Base-by-base conservation (phyloP, 208 protist genomes). In the Leishmania tarentolae region DNA sequence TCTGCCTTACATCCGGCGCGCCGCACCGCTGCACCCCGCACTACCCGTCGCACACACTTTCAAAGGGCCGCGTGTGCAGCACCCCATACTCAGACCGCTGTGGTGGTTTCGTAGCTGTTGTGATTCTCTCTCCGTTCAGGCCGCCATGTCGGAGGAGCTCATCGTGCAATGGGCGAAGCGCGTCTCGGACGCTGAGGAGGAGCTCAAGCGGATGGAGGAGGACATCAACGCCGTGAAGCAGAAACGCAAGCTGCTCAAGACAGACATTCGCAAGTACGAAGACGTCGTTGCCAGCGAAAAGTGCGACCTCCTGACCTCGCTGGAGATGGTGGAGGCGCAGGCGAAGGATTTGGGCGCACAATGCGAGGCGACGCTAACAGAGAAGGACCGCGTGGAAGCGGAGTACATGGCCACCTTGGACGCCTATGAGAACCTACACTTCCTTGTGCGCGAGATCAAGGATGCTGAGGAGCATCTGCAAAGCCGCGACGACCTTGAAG, bases 401-500 rank as follows among this genome's bases (percentile, higher is more conserved):
- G 78, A 86, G 75, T 96, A 96, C 86, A 68, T 93, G n/a, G 75
- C 85, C 52, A 93, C 94, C 1, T 78, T 97, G 21, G 93, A 97
- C 78, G 88, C 91, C 82, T 97, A 97, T 80, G 94, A 96, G 70
- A 87, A 71, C 47, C 91, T 97, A 83, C 92, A 96, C 86, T 89
- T 87, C 15, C 68, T 93, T 13, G 93, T 97, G 15, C 90, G 91
- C 40, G 83, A 90, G 11, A 96, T 97, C 82, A 87, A 95, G 79
- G 86, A 86, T 63, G 88, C 91, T n/a, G 92, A 97, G 85, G 86
- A 88, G 80, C 65, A 73, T 31, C 80, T 95, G 57, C 82, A 80
- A 52, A 76, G 85, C 52, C 91, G 94, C 40, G 88, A 94, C 46
- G 93, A 97, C 79, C 68, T 92, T 8, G 92, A 96, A 84, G 76